A percentile compares a stretch with the other conserved stretches of the same genome.
phyloP scores from a whole-genome alignment of 768 basidiomycete genomes.

The Fomitopsis serialis region DNA sequence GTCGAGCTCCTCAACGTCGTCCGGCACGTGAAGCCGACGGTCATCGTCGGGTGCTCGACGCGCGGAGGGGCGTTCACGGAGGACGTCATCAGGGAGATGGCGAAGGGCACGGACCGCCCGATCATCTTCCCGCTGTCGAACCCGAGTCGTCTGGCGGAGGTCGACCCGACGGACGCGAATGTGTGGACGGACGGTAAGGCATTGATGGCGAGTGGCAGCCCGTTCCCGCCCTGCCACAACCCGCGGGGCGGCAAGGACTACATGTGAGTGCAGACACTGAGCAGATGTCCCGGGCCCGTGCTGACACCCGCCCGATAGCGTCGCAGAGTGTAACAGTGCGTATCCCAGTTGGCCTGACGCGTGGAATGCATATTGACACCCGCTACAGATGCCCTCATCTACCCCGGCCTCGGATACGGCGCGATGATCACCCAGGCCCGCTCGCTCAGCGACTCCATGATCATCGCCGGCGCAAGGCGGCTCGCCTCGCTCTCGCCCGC shows the following conservation, averaged over 20 bases:
- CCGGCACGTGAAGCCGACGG: slow-evolving; percentile 68
- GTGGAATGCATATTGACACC: background rate
- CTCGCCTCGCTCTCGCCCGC: slow-evolving; percentile 78
- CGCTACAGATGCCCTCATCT: slow-evolving; percentile 62
- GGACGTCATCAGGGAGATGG: slow-evolving; percentile 66
- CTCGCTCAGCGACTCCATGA: slow-evolving; percentile 78
- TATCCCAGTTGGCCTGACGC: background rate
- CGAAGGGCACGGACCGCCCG: slow-evolving; percentile 61
- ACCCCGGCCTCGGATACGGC: slow-evolving; percentile 83
- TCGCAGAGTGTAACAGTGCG: slow-evolving; percentile 70
- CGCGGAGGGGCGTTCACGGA: slow-evolving; percentile 72
- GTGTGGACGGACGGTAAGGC: slow-evolving; percentile 80
- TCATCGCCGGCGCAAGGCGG: slow-evolving; percentile 71
- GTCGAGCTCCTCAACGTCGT: slow-evolving; percentile 64
- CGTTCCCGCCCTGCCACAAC: slow-evolving; percentile 66
- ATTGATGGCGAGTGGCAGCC: slow-evolving; percentile 79
- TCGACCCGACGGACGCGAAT: slow-evolving; percentile 62
- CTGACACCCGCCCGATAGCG: slow-evolving; percentile 29
- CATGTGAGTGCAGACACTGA: slow-evolving; percentile 25
- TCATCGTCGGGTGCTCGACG: slow-evolving; percentile 83
- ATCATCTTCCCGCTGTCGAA: slow-evolving; percentile 85
- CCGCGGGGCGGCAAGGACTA: slow-evolving; percentile 56
- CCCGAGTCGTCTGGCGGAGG: slow-evolving; percentile 74
- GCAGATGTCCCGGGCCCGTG: background rate
- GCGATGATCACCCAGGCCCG: slow-evolving; percentile 63